phyloP scores from a whole-genome alignment of 1,284 basidiomycete genomes.

The Leccinum fallax region DNA sequence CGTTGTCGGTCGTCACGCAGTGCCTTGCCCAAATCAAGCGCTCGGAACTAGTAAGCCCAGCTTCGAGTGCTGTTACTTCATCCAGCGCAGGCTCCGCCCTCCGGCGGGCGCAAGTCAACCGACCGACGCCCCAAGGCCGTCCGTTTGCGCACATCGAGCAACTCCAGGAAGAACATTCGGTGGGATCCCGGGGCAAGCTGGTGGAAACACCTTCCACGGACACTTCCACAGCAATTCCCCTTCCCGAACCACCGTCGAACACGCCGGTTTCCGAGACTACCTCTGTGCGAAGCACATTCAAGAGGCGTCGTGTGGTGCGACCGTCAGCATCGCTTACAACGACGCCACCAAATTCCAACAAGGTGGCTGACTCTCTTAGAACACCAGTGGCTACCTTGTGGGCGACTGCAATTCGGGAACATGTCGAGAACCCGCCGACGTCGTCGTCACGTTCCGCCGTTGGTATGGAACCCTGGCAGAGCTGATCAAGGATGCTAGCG shows the following conservation, averaged over 20 bases:
- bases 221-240: constrained; percentile 30
- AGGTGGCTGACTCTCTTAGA: neutral
- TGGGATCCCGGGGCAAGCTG: neutral
- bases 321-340: constrained; percentile 1
- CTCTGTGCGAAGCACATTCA: constrained; percentile 29
- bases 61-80: constrained; percentile 23
- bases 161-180: constrained; percentile 16
- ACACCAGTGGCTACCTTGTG: constrained; percentile 12
- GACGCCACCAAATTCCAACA: constrained; percentile 11
- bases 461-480: constrained; percentile 32
- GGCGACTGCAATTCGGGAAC: constrained; percentile 25
- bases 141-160: constrained; percentile 31
- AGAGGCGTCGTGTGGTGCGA: constrained; percentile 5
- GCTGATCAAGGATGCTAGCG: constrained; percentile 40
- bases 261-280: constrained; percentile 7
- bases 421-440: constrained; percentile 19
- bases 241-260: constrained; percentile 20
- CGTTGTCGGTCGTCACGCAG: constrained; percentile 52
- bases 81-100: constrained; percentile 34
- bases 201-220: constrained; percentile 27
- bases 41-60: constrained; percentile 24
- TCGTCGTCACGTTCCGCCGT: constrained; percentile 6
- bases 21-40: constrained; percentile 52
- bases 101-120: constrained; percentile 26
- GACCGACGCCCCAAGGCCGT: constrained; percentile 10